phyloP scores from a whole-genome alignment of 1,284 basidiomycete species.

The Moesziomyces parantarcticus region DNA sequence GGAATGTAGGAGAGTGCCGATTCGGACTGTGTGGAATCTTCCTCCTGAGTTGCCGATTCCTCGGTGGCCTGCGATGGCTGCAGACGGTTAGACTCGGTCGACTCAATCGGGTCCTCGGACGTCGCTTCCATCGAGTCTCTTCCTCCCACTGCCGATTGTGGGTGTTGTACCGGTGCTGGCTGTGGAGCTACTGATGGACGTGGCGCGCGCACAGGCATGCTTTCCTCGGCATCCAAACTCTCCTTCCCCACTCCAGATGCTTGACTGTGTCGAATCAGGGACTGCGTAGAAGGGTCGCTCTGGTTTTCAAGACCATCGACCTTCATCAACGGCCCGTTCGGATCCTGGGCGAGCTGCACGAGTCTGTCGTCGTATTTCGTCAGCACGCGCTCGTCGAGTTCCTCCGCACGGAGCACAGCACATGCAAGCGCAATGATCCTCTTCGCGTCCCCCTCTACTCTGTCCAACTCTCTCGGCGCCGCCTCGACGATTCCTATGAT shows the following conservation, averaged over 20 bases:
- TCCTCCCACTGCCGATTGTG: background rate
- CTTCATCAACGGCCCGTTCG: conserved; percentile 7
- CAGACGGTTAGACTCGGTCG: background rate
- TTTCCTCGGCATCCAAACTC: background rate
- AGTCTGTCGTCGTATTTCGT: conserved; percentile 26
- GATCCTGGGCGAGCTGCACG: conserved; percentile 9
- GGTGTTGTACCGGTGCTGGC: background rate
- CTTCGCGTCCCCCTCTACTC: background rate
- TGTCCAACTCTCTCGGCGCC: background rate
- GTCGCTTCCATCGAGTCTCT: background rate
- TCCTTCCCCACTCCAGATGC: background rate
- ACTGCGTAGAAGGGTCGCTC: background rate
- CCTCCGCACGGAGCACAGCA: conserved; percentile 24
- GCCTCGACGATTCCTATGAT: conserved; percentile 19
- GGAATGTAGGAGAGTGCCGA: background rate
- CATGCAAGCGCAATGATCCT: conserved; percentile 13
- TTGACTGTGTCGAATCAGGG: background rate
- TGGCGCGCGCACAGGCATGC: conserved; percentile 19
- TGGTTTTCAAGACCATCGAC: conserved; percentile 17
- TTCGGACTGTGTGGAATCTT: conserved; percentile 39
- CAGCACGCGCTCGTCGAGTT: conserved; percentile 20
- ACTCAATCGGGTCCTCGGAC: conserved; percentile 23
- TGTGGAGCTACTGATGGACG: conserved; percentile 1
- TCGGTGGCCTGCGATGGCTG: background rate
- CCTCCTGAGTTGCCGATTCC: conserved; percentile 30